Evolutionary conservation across 192 early-diverging fungal species (phyloP), one percentile per base, ranked within the genome.

Genomic region (Backusella luteola): DNA sequence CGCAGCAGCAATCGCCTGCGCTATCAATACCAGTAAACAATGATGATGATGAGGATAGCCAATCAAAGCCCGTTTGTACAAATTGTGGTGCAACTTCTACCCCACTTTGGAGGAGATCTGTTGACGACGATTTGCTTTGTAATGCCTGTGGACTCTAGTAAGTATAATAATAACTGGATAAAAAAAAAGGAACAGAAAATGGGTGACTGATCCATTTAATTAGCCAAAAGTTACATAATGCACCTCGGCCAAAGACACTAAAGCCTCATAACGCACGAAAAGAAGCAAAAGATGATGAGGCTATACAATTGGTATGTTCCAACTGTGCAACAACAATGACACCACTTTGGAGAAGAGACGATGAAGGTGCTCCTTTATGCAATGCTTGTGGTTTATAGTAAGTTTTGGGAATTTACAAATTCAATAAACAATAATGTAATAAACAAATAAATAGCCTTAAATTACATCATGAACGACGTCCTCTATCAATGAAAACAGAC

Each of bases 141-240:
- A 99, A 99, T 78, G 98, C 98, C 3, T 99, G 98, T 80, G 97
- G 97, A 4, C 86, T 99, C 14, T 99, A 96, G 86, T 95, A 88
- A 79, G 78, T 74, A 69, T 38, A 32, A 32, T 32, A 32, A 32
- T 32, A 41, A 35, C 34, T 73, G 26, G 9, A 66, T 26, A 14
- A 21, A 36, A 17, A 19, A 19, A 19, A 34, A 9, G n/a, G 12
- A 9, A n/a, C 38, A 39, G 38, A 11, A 39, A 39, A 39, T 39
- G 11, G 38, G 38, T 39, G 3, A 39, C 38, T 8, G 38, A 39
- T 11, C 8, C 11, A 7, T 39, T 12, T 39, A 39, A 39, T 39
- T 71, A 85, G 84, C 67, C 69, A 84, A 83, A 97, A 97, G 81
- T 87, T 98, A 69, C 96, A 98, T 79, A 92, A 93, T 72, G 89